Conservation (phyloP, 257 asterid genomes). For the Ballota nigra region DNA sequence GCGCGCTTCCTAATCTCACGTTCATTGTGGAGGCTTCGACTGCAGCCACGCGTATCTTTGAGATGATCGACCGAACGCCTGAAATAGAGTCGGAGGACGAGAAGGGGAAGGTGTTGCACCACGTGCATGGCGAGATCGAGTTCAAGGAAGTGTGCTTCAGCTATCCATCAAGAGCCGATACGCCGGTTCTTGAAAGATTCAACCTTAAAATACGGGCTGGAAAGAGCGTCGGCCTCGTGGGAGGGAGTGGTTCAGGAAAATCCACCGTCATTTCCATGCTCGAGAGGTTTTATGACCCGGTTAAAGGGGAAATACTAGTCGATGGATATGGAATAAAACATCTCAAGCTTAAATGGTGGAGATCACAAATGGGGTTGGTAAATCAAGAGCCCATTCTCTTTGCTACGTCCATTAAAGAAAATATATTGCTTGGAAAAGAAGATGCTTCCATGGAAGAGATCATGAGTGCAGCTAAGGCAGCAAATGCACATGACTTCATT, state of each 20-base stretch:
- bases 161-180: slow-evolving; percentile 64
- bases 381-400: slow-evolving; percentile 79
- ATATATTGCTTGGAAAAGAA: slow-evolving; percentile 66
- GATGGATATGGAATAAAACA: slow-evolving; percentile 53
- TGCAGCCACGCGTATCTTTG: slow-evolving; percentile 51
- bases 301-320: slow-evolving; percentile 54
- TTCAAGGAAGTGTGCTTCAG: slow-evolving; percentile 60
- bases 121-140: slow-evolving; percentile 58
- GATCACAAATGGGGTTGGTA: slow-evolving; percentile 73
- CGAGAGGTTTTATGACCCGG: slow-evolving; percentile 73
- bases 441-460: slow-evolving; percentile 57
- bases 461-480: slow-evolving; percentile 51
- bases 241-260: slow-evolving; percentile 85
- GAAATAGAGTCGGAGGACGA: slow-evolving; percentile 43
- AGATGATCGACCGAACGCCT: slow-evolving; percentile 50
- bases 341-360: slow-evolving; percentile 64
- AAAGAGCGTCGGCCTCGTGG: slow-evolving; percentile 65
- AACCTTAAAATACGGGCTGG: slow-evolving; percentile 55
- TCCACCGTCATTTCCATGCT: slow-evolving; percentile 64
- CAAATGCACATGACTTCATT: slow-evolving; percentile 77
- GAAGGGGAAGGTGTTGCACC: slow-evolving; percentile 41
- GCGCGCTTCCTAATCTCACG: slow-evolving; percentile 63
- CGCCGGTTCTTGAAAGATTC: slow-evolving; percentile 51
- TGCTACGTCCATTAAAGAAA: slow-evolving; percentile 68
- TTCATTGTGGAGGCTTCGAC: slow-evolving; percentile 54